phyloP scores from a whole-genome alignment of 1,284 basidiomycete genomes.

The Anthracocystis panici-leucophaei region DNA sequence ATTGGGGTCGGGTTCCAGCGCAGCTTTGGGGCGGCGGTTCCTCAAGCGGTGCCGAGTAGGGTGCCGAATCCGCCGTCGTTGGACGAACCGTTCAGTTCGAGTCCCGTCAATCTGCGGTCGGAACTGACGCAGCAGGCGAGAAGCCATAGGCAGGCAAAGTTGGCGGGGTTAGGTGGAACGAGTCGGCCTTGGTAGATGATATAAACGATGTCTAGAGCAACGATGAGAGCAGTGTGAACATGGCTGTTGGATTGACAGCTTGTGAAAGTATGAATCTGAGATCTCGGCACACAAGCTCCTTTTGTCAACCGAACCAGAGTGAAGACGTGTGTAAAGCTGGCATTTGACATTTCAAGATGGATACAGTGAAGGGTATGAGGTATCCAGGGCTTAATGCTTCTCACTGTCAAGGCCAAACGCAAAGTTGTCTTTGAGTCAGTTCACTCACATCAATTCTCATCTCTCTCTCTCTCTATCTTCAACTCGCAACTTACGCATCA shows the following conservation, averaged over 20 bases:
- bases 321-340: too few species aligned
- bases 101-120: constrained; percentile 21
- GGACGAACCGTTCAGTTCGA: constrained; percentile 47
- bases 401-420: constrained; percentile 3
- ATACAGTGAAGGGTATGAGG: not conserved
- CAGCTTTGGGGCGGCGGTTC: not conserved
- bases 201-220: too few species aligned
- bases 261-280: too few species aligned
- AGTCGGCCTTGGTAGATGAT: not conserved
- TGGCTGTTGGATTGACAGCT: too few species aligned
- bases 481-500: constrained; percentile 32
- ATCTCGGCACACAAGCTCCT: too few species aligned
- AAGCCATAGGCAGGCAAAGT: constrained; percentile 25
- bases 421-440: not conserved
- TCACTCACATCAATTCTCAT: too few species aligned
- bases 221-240: too few species aligned
- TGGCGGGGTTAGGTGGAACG: not conserved
- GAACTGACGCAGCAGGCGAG: constrained; percentile 34
- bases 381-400: not conserved
- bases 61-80: constrained; percentile 18
- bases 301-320: too few species aligned
- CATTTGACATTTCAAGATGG: too few species aligned
- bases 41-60: not conserved
- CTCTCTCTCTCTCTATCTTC: too few species aligned
- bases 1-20: constrained; percentile 6